Percentiles rank a stretch among this genome's conserved stretches.
phyloP scores from a whole-genome alignment of 345 rosid genomes.

The Sisymbrium altissimum region DNA sequence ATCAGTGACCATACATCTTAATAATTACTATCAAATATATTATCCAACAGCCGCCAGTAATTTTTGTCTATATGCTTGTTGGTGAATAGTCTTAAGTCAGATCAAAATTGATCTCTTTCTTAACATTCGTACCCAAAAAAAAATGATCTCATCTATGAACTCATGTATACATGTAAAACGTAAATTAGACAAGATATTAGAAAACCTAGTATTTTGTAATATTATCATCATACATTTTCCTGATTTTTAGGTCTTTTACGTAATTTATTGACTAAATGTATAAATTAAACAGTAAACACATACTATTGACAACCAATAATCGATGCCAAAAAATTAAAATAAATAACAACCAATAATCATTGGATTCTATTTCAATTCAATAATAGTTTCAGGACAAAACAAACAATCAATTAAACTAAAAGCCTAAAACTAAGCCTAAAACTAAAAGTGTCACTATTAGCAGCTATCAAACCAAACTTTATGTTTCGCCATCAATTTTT shows the following conservation, averaged over 20 bases:
- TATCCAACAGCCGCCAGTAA: not conserved
- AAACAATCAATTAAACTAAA: not conserved
- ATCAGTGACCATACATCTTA: not conserved
- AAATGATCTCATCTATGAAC: not conserved
- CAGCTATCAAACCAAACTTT: slow-evolving; percentile 8
- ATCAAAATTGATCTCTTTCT: too few species aligned
- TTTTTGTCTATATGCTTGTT: not conserved
- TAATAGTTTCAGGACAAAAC: not conserved
- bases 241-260: not conserved
- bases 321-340: too few species aligned
- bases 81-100: too few species aligned
- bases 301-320: not conserved
- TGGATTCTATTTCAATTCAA: not conserved
- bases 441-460: slow-evolving; percentile 13
- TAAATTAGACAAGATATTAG: not conserved
- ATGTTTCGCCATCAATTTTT: slow-evolving; percentile 12
- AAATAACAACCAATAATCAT: not conserved
- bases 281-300: not conserved
- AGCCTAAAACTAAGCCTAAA: not conserved
- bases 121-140: too few species aligned
- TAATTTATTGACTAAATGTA: not conserved
- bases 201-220: not conserved
- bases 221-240: not conserved
- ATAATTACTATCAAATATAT: not conserved
- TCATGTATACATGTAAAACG: not conserved